Evolutionary conservation across 345 rosid genomes (phyloP).

Genomic region (Kernera saxatilis): DNA sequence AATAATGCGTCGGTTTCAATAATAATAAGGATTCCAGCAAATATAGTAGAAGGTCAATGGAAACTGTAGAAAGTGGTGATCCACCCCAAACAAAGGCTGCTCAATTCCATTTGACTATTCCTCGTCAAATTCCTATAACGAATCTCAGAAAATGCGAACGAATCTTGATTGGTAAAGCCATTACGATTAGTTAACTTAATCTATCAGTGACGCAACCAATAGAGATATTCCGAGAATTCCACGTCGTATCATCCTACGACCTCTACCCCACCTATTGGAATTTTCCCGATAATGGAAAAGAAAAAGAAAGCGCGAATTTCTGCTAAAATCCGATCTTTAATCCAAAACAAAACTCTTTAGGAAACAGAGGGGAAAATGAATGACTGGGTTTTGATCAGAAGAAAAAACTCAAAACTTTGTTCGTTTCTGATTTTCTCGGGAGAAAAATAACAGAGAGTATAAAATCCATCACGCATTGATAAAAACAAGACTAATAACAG

Average conservation of each 20-base stretch:
- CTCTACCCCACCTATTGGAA: neutral
- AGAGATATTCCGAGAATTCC: neutral
- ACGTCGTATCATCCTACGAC: neutral
- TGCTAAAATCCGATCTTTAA: conserved; percentile 15
- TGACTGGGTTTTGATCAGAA: neutral
- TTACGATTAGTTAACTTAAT: neutral
- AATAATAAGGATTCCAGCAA: neutral
- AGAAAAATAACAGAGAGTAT: conserved; percentile 8
- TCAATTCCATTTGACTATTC: conserved; percentile 6
- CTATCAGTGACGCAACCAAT: conserved; percentile 7
- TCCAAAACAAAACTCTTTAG: neutral
- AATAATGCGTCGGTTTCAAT: neutral
- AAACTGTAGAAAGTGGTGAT: conserved; percentile 9
- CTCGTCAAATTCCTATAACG: neutral
- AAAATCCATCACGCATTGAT: neutral
- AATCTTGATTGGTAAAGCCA: neutral
- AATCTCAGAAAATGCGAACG: neutral
- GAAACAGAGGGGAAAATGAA: neutral
- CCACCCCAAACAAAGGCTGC: conserved; percentile 13
- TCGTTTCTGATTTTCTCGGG: conserved; percentile 4
- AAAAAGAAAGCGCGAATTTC: neutral
- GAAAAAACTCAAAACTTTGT: neutral
- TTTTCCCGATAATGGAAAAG: conserved; percentile 16
- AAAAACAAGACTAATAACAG: neutral
- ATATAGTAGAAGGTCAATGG: conserved; percentile 6